These are phyloP conservation scores for Heterobasidion parviporum DNA, from an alignment of 1,284 basidiomycete species.

Conservation along the genomic window DNA sequence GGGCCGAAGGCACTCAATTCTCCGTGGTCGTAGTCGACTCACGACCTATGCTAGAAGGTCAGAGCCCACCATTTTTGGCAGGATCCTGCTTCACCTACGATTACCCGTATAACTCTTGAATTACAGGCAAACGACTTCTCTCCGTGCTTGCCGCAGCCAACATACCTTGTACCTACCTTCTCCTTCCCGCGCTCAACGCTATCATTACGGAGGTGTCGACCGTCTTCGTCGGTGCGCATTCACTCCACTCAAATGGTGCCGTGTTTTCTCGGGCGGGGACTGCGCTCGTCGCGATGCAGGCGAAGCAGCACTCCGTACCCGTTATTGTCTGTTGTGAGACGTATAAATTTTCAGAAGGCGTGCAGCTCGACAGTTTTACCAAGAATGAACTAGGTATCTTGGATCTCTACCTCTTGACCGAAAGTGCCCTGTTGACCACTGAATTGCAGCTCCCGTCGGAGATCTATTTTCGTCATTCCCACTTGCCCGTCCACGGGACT, in stretches of 20 bases:
- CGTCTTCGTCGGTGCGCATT: constrained; percentile 89
- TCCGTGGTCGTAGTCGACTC: constrained; percentile 95
- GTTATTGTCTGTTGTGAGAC: constrained; percentile 98
- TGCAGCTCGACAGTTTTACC: constrained; percentile 91
- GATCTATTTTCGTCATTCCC: constrained; percentile 28
- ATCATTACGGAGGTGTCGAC: constrained; percentile 76
- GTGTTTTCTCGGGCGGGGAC: constrained; percentile 94
- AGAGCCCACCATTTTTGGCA: constrained; percentile 4
- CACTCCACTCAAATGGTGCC: constrained; percentile 90
- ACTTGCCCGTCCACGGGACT: constrained; percentile 28
- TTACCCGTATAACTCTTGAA: not conserved
- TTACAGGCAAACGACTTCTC: constrained; percentile 72
- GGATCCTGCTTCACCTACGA: not conserved
- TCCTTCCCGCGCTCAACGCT: constrained; percentile 83
- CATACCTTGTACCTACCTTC: constrained; percentile 87
- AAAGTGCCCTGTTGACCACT: not conserved
- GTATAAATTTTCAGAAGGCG: constrained; percentile 94
- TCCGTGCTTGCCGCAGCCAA: constrained; percentile 62
- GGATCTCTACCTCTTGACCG: constrained; percentile 1
- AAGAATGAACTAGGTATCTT: constrained; percentile 87
- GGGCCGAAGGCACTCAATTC: constrained; percentile 67
- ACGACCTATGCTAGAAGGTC: constrained; percentile 87
- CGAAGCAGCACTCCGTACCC: constrained; percentile 82
- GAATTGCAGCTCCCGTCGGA: constrained; percentile 24
- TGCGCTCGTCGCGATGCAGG: constrained; percentile 94